A percentile compares a stretch with the other conserved stretches of the same genome.
Conservation (phyloP, 495 filamentous ascomycete species). For the Talaromyces nanjingensis region DNA sequence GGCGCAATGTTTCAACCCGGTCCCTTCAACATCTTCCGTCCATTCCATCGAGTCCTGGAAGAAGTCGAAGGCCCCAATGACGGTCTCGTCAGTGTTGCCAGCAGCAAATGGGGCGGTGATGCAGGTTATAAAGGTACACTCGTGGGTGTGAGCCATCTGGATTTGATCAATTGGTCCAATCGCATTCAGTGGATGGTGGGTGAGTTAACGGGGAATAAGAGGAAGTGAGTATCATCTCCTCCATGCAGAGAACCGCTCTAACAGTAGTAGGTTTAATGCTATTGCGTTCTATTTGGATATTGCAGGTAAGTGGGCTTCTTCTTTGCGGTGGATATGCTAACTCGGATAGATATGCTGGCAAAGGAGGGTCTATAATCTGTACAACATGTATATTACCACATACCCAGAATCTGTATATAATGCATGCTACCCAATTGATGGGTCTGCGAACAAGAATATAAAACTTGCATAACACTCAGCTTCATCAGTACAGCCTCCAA, state of each 20-base stretch:
- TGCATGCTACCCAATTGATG: neutral
- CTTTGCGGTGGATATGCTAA: neutral
- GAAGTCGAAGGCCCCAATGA: constrained; percentile 79
- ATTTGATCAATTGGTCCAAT: constrained; percentile 96
- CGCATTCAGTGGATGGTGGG: constrained; percentile 64
- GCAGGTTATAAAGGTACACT: constrained; percentile 77
- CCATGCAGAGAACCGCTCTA: neutral
- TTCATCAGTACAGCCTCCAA: neutral
- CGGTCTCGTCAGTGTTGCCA: constrained; percentile 82
- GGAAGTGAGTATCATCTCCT: constrained; percentile 46
- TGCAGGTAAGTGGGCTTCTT: constrained; percentile 48
- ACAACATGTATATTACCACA: neutral
- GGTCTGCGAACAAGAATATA: neutral
- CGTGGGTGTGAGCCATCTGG: constrained; percentile 80
- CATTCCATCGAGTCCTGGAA: constrained; percentile 63
- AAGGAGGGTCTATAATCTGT: constrained; percentile 54
- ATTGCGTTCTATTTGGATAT: constrained; percentile 93
- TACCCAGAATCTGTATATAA: neutral
- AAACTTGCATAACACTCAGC: neutral
- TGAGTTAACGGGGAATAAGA: constrained; percentile 59
- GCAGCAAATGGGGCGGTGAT: constrained; percentile 73
- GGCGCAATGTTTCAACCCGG: constrained; percentile 66
- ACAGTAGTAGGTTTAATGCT: constrained; percentile 72
- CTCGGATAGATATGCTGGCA: constrained; percentile 59
- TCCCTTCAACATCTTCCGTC: constrained; percentile 66